phyloP scores from a whole-genome alignment of 352 stramenopile genomes.

The Globisporangium heterothallicum region DNA sequence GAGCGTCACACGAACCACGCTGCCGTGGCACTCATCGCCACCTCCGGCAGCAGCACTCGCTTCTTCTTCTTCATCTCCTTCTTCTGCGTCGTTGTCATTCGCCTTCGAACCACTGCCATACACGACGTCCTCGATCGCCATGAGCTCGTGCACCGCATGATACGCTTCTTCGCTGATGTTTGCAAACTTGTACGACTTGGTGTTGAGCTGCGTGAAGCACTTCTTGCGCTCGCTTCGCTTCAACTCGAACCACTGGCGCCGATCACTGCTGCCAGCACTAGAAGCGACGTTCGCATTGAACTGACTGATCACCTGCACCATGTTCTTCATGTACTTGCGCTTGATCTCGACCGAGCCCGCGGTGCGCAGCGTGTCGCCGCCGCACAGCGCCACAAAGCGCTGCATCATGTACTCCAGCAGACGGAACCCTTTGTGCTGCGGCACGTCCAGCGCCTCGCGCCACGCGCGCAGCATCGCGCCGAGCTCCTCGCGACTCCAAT shows the following conservation, averaged over 20 bases:
- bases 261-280: background rate
- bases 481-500: constrained; percentile 4
- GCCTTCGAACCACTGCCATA: background rate
- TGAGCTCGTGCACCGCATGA: background rate
- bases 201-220: background rate
- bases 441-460: constrained; percentile 6
- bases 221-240: constrained; percentile 2
- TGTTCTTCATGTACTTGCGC: constrained; percentile 16
- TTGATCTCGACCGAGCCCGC: constrained; percentile 10
- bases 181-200: constrained; percentile 3
- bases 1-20: background rate
- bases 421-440: constrained; percentile 2
- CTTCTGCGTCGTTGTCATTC: background rate
- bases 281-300: background rate
- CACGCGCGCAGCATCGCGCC: constrained; percentile 2
- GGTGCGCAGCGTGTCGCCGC: background rate
- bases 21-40: background rate
- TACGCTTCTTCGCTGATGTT: background rate
- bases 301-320: constrained; percentile 6
- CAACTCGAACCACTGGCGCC: constrained; percentile 5
- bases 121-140: background rate
- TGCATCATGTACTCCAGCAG: constrained; percentile 10
- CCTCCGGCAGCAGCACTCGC: too few relatives aligned
- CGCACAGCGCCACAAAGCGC: constrained; percentile 6
- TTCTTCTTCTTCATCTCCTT: background rate